phyloP scores from a whole-genome alignment of 306 rosid genomes.

The Cucurbita pepo region DNA sequence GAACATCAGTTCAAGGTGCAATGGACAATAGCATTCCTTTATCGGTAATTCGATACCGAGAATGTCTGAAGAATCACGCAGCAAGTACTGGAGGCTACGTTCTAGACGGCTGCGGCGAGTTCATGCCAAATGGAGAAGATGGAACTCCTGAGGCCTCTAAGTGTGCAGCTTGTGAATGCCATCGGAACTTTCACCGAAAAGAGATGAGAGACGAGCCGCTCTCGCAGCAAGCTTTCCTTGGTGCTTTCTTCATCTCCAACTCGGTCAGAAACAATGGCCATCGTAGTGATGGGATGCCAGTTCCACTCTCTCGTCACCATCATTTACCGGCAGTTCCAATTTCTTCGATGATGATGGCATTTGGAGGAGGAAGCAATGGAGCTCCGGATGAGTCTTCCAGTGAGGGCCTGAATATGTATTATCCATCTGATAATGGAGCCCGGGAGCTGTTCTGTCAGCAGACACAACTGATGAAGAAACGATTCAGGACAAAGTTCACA shows the following conservation, averaged over 20 bases:
- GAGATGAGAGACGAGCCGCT: slow-evolving; percentile 31
- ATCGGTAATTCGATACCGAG: slow-evolving; percentile 30
- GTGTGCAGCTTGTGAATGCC: slow-evolving; percentile 94
- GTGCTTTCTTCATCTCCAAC: slow-evolving; percentile 6
- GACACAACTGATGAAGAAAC: slow-evolving; percentile 24
- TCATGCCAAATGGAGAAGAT: slow-evolving; percentile 76
- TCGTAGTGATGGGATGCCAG: background rate
- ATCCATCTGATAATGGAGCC: slow-evolving; percentile 7
- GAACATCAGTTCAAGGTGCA: background rate
- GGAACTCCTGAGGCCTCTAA: slow-evolving; percentile 37
- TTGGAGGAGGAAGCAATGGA: slow-evolving; percentile 59
- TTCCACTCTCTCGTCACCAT: slow-evolving; percentile 5
- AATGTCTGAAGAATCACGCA: slow-evolving; percentile 81
- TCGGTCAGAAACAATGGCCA: slow-evolving; percentile 5
- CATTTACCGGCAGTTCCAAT: slow-evolving; percentile 12
- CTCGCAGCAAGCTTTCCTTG: slow-evolving; percentile 3
- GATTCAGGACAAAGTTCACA: slow-evolving; percentile 67
- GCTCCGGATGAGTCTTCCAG: slow-evolving; percentile 60
- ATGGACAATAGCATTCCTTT: background rate
- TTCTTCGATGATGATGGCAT: slow-evolving; percentile 63
- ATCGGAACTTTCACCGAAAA: slow-evolving; percentile 74
- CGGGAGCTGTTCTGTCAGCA: slow-evolving; percentile 7
- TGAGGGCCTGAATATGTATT: slow-evolving; percentile 55
- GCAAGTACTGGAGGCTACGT: slow-evolving; percentile 74
- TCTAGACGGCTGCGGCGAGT: slow-evolving; percentile 94